Base-by-base conservation (phyloP, 169 alveolate species). In the Miamiensis avidus region DNA sequence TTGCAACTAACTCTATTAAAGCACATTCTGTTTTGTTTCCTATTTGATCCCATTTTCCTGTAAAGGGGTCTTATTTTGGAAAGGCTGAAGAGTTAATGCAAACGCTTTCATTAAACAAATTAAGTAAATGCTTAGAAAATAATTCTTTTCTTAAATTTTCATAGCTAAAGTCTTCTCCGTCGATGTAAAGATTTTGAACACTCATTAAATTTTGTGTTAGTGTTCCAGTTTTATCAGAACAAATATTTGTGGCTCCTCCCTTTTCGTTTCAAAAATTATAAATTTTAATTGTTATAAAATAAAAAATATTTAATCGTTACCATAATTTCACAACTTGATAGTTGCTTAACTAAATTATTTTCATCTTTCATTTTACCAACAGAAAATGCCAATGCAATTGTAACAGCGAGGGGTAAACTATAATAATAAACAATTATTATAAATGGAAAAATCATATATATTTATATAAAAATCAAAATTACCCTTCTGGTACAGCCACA, bases 401-500 rank as follows among this genome's bases (percentile, higher is more conserved):
- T 91, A 49, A 91, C 95, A 31, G 96, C 94, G 77, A 97, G 89
- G 72, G 98, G 94, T 20, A 95, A 95, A 65, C 99, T 49, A 49
- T 4, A 49, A n/a, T n/a, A n/a, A n/a, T n/a, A 11, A 49, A 11
- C 20, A 20, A 49, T 11, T 49, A 49, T 20, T 11, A 49, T 11
- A 49, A 49, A 11, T 11, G 20, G 26, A 49, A 49, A 49, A 49
- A 49, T 49, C 20, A 49, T 49, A 11, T 49, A 49, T 49, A 11
- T 49, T 11, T 49, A 49, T 49, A 49, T 49, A n/a, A n/a, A n/a
- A n/a, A n/a, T n/a, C n/a, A n/a, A n/a, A 49, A 49, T 49, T 49
- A 49, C 69, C 97, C 97, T 91, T 94, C 97, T 69, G 97, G 97
- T 1, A 94, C 95, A 25, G 97, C 96, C 0, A 94, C 97, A 29